A percentile compares a stretch with the other conserved stretches of the same genome.
phyloP scores from a whole-genome alignment of 2,329 filamentous ascomycete species.

The Westerdykella sp. region DNA sequence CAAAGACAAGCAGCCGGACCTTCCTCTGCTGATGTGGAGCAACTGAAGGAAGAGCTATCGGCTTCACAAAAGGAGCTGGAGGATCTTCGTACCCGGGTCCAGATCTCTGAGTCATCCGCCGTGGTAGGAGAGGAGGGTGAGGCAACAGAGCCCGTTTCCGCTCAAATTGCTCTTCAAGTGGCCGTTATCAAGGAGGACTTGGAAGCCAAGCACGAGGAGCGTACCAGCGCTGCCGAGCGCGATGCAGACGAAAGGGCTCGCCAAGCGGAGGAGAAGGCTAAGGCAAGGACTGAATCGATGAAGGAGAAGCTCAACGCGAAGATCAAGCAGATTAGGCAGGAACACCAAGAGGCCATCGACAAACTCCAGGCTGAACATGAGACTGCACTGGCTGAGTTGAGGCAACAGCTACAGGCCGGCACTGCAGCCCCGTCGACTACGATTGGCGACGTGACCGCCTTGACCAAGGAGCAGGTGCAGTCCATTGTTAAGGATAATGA shows the following conservation, averaged over 20 bases:
- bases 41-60: conserved; percentile 38
- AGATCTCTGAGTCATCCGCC: conserved; percentile 15
- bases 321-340: conserved; percentile 54
- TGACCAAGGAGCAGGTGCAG: not conserved
- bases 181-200: conserved; percentile 32
- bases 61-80: conserved; percentile 44
- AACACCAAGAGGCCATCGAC: conserved; percentile 42
- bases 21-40: conserved; percentile 26
- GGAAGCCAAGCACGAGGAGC: conserved; percentile 37
- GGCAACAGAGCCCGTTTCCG: conserved; percentile 29
- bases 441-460: conserved; percentile 3
- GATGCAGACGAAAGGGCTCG: conserved; percentile 7
- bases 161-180: conserved; percentile 45
- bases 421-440: conserved; percentile 5
- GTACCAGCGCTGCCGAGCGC: conserved; percentile 16
- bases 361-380: conserved; percentile 12
- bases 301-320: conserved; percentile 12
- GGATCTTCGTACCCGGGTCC: conserved; percentile 36
- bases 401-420: not conserved
- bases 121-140: conserved; percentile 4
- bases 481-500: not conserved
- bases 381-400: conserved; percentile 19
- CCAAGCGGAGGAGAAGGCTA: conserved; percentile 48
- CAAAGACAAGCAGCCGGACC: conserved; percentile 14
- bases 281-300: conserved; percentile 57